A percentile compares a stretch with the other conserved stretches of the same genome.
These are phyloP conservation scores for Atalantia buxifolia DNA, from an alignment of 345 rosid species.

Conservation along the genomic window DNA sequence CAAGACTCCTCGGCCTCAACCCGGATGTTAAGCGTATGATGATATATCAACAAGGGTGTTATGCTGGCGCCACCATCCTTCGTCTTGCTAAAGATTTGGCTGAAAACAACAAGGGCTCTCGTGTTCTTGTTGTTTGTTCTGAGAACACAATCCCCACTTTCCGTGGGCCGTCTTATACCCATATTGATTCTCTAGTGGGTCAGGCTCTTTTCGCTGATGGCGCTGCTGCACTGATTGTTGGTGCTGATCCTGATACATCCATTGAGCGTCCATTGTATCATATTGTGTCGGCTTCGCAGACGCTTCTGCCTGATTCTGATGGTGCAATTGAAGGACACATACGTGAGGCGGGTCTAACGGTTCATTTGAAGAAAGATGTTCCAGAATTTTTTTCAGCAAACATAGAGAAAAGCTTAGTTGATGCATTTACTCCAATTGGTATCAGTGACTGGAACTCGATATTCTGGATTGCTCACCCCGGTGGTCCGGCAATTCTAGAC, in stretches of 20 bases:
- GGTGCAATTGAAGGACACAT: no score
- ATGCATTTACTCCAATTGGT: no score
- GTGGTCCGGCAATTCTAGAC: background rate
- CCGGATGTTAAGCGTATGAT: background rate
- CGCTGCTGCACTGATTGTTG: background rate
- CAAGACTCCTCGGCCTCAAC: background rate
- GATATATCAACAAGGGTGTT: background rate
- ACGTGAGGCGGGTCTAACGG: no score
- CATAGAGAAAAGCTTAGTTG: no score
- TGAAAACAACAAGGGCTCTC: background rate
- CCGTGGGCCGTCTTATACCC: background rate
- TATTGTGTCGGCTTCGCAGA: no score
- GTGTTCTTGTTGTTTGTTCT: background rate
- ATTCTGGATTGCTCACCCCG: background rate
- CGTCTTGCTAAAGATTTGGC: background rate
- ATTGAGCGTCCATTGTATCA: no score
- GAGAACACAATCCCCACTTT: background rate
- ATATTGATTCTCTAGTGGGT: background rate
- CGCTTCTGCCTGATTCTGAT: no score
- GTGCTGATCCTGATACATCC: no score
- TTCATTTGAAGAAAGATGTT: no score
- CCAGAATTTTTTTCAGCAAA: no score
- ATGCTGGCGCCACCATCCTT: background rate
- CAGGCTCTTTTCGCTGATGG: background rate
- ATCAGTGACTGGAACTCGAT: background rate